These are phyloP conservation scores for Kondoa subrosea DNA, from an alignment of 768 basidiomycete species.

Conservation along the genomic window DNA sequence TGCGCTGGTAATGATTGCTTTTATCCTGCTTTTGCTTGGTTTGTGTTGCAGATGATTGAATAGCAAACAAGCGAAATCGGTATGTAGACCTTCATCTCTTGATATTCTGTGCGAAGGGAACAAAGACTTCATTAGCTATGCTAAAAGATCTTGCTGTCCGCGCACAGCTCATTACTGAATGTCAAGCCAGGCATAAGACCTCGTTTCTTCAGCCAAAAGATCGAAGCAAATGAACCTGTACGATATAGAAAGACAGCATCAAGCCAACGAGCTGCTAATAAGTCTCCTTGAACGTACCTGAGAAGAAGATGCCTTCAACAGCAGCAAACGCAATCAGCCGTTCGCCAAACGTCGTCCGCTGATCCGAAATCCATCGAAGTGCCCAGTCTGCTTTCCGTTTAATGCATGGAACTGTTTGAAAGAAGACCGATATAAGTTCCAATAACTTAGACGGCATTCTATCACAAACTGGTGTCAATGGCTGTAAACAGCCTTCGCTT, in stretches of 20 bases:
- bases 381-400: constrained; percentile 93
- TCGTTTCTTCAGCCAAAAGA: constrained; percentile 95
- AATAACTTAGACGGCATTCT: not conserved
- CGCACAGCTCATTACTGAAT: constrained; percentile 71
- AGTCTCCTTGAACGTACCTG: constrained; percentile 35
- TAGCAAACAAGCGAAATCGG: constrained; percentile 82
- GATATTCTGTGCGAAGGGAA: constrained; percentile 42
- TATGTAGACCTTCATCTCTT: constrained; percentile 89
- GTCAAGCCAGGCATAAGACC: constrained; percentile 91
- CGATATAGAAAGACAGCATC: not conserved
- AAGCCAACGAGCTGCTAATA: too few species aligned
- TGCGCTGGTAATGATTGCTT: constrained; percentile 58
- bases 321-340: constrained; percentile 84
- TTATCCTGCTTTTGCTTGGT: constrained; percentile 61
- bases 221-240: constrained; percentile 55
- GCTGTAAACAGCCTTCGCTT: constrained; percentile 77
- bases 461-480: constrained; percentile 48
- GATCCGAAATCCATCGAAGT: constrained; percentile 73
- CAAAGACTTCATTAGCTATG: not conserved
- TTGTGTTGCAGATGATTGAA: constrained; percentile 64
- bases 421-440: too few species aligned
- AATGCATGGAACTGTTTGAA: constrained; percentile 51
- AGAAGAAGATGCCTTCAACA: constrained; percentile 94
- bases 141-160: not conserved
- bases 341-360: constrained; percentile 64